Conservation (phyloP, 805 yeast species). For the Maudiozyma barnettii region DNA sequence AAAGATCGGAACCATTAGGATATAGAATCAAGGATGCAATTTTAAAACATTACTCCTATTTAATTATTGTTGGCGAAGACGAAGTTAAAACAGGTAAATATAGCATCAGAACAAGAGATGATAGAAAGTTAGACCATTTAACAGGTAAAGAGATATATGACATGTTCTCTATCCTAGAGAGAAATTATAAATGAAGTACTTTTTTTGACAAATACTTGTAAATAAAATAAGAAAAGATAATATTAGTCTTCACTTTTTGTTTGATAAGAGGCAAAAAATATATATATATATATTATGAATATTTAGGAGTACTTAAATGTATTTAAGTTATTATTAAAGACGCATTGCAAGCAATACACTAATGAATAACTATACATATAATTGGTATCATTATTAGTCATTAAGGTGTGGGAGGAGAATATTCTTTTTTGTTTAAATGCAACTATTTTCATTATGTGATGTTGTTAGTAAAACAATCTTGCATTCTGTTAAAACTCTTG, state of each 20-base stretch:
- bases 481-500: constrained; percentile 84
- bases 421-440: no score
- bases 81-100: constrained; percentile 54
- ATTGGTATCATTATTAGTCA: no score
- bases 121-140: constrained; percentile 37
- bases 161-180: constrained; percentile 48
- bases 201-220: constrained; percentile 6
- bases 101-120: constrained; percentile 53
- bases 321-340: neutral
- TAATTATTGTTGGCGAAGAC: constrained; percentile 80
- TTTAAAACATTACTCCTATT: constrained; percentile 61
- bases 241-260: neutral
- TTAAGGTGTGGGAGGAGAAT: no score
- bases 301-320: no score
- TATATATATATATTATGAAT: neutral
- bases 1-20: constrained; percentile 69
- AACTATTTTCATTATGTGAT: neutral
- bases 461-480: constrained; percentile 56
- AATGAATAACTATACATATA: no score
- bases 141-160: constrained; percentile 42
- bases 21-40: constrained; percentile 73
- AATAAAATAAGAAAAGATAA: neutral
- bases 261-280: neutral
- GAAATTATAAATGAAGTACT: constrained; percentile 30
- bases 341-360: no score